Base-by-base conservation (phyloP, 345 rosid species). In the Hypericum perforatum region DNA sequence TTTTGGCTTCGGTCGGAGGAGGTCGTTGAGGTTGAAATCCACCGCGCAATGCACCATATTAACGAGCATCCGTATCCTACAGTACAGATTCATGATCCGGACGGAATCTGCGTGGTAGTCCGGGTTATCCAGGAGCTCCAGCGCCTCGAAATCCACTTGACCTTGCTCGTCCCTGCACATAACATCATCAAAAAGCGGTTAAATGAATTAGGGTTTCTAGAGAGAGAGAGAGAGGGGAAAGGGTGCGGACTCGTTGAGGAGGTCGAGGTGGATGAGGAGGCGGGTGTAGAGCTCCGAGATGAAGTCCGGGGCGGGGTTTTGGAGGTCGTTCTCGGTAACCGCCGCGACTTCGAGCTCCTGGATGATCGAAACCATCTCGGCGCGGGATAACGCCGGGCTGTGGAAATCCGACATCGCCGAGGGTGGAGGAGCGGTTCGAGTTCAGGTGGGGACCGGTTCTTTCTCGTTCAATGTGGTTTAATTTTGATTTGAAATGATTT, bases 101-200 rank as follows among this genome's bases (percentile, higher is more conserved):
- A 78, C 50, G 0, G 91, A 79, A 5, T 77, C 87, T 6, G 47
- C 55, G 52, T 82, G 87, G 57, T 68, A 69, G 49, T 89, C 91
- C n/a, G 97, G 99, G 60, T 84, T 89, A 80, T 94, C 99, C 13
- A 94, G 68, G 68, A 74, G 76, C 75, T 76, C 97, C 61, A 94
- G 60, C 5, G 86, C 91, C 7, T 75, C 69, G 54, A 89, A 89
- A 41, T 80, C 95, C 62, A 86, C 61, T 56, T 84, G 95, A 41
- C 80, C 94, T 54, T 69, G 72, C 12, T 86, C 95, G 58, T 82
- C 97, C 54, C 99, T 88, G 63, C 54, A 61, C 22, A 62, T 42
- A 44, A 57, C 36, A 38, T 8, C 47, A 54, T 8, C 41, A 41
- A 6, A 12, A 15, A 55, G 6, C 22, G 5, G 9, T 14, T 7